Base-by-base conservation (phyloP, 345 rosid genomes). In the Syzygium aqueum region DNA sequence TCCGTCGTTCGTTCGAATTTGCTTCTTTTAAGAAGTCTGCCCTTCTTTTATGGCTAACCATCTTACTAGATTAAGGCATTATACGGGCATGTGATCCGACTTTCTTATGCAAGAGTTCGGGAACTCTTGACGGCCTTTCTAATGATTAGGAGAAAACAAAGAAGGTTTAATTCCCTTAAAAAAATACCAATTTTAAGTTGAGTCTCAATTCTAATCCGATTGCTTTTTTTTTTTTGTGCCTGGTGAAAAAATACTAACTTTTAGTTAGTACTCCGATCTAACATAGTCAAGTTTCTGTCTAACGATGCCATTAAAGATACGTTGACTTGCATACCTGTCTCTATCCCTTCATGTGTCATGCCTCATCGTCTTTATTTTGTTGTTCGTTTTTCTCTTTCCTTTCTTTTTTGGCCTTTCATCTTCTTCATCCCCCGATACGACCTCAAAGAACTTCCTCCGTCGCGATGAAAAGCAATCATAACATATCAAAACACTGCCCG, bases 211-310 rank as follows among this genome's bases (percentile, higher is more conserved):
- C 6, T 23, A 2, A 59, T 25, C 65, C 30, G 10, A 11, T 13
- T 5, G 2, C n/a, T 25, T 59, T 27, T 11, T 27, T 27, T 40
- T 40, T 40, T 40, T 4, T 4, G 4, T 40, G 43, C 4, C 8
- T 5, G 30, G 6, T 27, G 11, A 59, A 59, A 59, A 59, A 59
- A 12, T 7, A 59, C 8, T 11, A 27, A 27, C 6, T 40, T 40
- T 40, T 5, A 5, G 1, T 57, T 25, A 57, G 65, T 57, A 57
- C 65, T 57, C 15, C 11, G 25, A 25, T 57, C 11, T 11, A 14
- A 57, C 65, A 25, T 57, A 1, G 0, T 11, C 15, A 0, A 4
- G 30, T 5, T n/a, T 57, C 30, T 57, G 12, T 11, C 15, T 25
- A 57, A 57, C 0, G 65, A 11, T 11, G 65, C 12, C 30, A 11